These are phyloP conservation scores for Recurvomyces mirabilis DNA, from an alignment of 495 filamentous ascomycete species.

Conservation along the genomic window DNA sequence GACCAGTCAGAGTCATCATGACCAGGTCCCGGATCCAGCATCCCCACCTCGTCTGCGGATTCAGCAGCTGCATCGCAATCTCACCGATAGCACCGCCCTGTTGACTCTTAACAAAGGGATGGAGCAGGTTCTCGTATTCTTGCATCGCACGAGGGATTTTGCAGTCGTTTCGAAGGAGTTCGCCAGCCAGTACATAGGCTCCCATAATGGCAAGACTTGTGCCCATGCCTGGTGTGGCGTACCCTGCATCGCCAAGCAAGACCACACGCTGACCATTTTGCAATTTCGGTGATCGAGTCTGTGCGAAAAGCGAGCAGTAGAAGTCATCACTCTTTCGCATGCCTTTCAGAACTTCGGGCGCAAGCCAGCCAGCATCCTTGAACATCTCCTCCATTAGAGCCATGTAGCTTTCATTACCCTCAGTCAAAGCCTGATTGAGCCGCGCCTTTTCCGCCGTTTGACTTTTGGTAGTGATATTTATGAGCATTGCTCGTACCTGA, in stretches of 20 bases:
- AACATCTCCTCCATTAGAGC: slow-evolving; percentile 13
- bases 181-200: slow-evolving; percentile 20
- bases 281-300: slow-evolving; percentile 11
- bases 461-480: not conserved
- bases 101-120: slow-evolving; percentile 5
- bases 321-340: slow-evolving; percentile 22
- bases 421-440: slow-evolving; percentile 5
- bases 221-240: slow-evolving; percentile 17
- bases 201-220: slow-evolving; percentile 20
- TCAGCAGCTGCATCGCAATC: slow-evolving; percentile 5
- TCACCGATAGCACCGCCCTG: not conserved
- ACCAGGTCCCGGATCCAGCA: slow-evolving; percentile 2
- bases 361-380: slow-evolving; percentile 17
- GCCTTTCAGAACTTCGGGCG: slow-evolving; percentile 13
- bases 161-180: slow-evolving; percentile 13
- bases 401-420: slow-evolving; percentile 10
- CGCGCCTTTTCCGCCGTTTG: slow-evolving; percentile 1
- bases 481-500: slow-evolving; percentile 1
- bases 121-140: slow-evolving; percentile 11
- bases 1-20: slow-evolving; percentile 1
- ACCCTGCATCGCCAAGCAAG: slow-evolving; percentile 20
- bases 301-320: slow-evolving; percentile 16
- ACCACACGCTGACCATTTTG: slow-evolving; percentile 10
- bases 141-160: slow-evolving; percentile 5
- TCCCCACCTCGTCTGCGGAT: slow-evolving; percentile 17